Evolutionary conservation across 257 asterid genomes (phyloP), one percentile per base, ranked within the genome.

Genomic region (Lycium barbarum): DNA sequence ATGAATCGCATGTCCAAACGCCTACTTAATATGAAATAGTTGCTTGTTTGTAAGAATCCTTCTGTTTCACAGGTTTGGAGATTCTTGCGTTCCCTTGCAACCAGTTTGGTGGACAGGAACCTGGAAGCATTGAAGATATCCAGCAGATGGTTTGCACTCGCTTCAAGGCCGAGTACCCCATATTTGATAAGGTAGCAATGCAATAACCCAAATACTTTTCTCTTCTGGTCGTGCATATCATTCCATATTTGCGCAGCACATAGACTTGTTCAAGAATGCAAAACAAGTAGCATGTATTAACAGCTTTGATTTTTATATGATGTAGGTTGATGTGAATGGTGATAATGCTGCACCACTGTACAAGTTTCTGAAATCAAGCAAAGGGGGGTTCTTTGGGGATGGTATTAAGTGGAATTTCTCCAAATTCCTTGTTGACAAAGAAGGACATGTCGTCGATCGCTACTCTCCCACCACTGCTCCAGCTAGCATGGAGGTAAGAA

Each of bases 41-140:
- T n/a, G n/a, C n/a, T n/a, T n/a, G n/a, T n/a, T n/a, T n/a, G n/a
- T n/a, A n/a, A n/a, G n/a, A n/a, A n/a, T n/a, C n/a, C n/a, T n/a
- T n/a, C 7, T 58, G 3, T 74, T 9, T 12, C 22, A 73, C 87
- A 94, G 99, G 98, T 22, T 84, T 96, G 91, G 98, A 96, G 94
- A 96, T 96, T 80, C 90, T 94, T 58, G 99, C 99, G 79, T 96
- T 96, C 84, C 99, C 99, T 9, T 94, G 99, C 95, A 96, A 96
- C 87, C 99, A 96, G 89, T 96, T 96, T 87, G 95, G 93, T 18
- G 92, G 96, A 9, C 97, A 96, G 83, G 98, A 96, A 89, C 99
- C 99, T 83, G 98, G 99, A 82, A 92, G 87, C 86, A 91, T 88
- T 72, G 98, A 92, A 94, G 97, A 94, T 76, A 93, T 94, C 83